Evolutionary conservation across 139 green algal species (phyloP).

Genomic region (Dunaliella primolecta): DNA sequence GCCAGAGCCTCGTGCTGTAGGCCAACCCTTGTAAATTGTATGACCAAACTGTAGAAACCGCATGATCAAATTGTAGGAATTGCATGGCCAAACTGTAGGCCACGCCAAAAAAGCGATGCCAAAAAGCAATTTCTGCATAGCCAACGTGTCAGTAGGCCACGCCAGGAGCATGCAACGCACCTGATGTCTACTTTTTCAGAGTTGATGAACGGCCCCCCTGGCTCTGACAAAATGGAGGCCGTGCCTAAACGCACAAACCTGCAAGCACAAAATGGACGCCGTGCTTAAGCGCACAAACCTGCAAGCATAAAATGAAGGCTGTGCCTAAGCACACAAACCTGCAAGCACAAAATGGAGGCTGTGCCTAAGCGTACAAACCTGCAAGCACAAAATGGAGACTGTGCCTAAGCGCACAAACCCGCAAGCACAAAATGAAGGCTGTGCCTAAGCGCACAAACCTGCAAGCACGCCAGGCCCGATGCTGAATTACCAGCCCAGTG

Average conservation of each 20-base stretch:
- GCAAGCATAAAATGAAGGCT: conserved; percentile 55
- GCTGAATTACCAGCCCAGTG: no score
- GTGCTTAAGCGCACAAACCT: conserved; percentile 79
- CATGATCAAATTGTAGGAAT: no score
- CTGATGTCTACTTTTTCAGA: conserved; percentile 69
- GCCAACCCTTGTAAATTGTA: no score
- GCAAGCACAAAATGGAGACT: conserved; percentile 53
- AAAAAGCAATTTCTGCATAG: no score
- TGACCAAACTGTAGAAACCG: no score
- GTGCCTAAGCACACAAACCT: conserved; percentile 79
- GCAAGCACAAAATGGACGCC: conserved; percentile 54
- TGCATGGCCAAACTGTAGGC: no score
- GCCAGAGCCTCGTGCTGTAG: no score
- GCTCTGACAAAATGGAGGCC: conserved; percentile 60
- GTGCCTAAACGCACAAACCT: conserved; percentile 78
- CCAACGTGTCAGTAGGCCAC: no score
- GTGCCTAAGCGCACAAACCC: conserved; percentile 76
- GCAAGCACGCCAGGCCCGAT: no score
- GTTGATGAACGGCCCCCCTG: conserved; percentile 72
- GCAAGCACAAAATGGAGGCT: conserved; percentile 55
- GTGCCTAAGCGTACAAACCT: conserved; percentile 77
- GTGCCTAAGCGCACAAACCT: conserved; percentile 79
- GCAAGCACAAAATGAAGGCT: conserved; percentile 57
- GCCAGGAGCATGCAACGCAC: no score
- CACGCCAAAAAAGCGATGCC: no score